phyloP scores from a whole-genome alignment of 148 eudicot species.

The Rhododendron simsii region DNA sequence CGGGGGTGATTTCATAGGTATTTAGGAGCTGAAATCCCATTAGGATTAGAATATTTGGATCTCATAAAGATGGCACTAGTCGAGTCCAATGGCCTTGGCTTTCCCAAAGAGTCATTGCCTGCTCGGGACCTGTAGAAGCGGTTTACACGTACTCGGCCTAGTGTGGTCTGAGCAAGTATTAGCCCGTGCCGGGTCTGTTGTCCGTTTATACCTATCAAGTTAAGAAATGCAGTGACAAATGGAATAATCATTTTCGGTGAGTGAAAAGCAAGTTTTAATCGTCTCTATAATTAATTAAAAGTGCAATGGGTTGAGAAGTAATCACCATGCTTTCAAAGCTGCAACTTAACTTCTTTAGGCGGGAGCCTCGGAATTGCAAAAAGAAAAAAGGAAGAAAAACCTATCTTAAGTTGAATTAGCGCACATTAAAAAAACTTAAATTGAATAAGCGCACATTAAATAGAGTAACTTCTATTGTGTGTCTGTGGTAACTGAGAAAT shows the following conservation, averaged over 20 bases:
- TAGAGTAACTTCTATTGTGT: neutral
- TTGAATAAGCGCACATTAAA: too few relatives aligned
- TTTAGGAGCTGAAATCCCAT: neutral
- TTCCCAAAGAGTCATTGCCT: neutral
- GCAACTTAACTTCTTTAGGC: neutral
- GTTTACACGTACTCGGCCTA: neutral
- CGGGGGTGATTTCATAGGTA: too few relatives aligned
- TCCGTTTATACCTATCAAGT: too few relatives aligned
- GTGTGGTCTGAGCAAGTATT: neutral
- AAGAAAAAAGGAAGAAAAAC: neutral
- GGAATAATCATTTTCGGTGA: neutral
- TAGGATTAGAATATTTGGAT: neutral
- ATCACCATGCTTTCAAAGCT: conserved; percentile 8
- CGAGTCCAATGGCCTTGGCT: neutral
- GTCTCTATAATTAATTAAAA: neutral
- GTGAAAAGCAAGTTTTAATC: neutral
- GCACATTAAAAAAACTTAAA: neutral
- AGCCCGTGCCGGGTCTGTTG: neutral
- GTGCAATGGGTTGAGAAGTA: neutral
- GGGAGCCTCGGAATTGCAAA: neutral
- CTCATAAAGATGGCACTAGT: neutral
- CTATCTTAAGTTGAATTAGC: neutral
- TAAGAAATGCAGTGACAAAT: neutral
- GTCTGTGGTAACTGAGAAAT: neutral
- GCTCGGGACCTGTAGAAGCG: neutral